Percentiles rank a stretch among this genome's conserved stretches.
phyloP scores from a whole-genome alignment of 2,329 filamentous ascomycete species.

The Oidium heveae region DNA sequence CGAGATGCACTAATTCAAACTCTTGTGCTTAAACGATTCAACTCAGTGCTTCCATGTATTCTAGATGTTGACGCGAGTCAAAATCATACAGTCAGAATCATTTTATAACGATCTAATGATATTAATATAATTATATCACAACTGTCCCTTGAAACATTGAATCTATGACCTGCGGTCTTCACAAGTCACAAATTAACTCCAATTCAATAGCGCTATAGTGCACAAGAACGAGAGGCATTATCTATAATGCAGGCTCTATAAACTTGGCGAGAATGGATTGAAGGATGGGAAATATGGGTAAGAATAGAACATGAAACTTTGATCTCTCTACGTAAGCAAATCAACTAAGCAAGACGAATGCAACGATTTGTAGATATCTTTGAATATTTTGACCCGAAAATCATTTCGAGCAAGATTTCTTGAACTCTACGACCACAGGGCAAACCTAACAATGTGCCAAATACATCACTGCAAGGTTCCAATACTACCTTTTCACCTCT shows the following conservation, averaged over 20 bases:
- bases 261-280: neutral
- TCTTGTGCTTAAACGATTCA: neutral
- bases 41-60: neutral
- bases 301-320: constrained; percentile 1
- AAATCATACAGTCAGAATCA: neutral
- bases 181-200: neutral
- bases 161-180: neutral
- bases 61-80: neutral
- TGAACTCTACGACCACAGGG: too few relatives aligned
- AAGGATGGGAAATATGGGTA: neutral
- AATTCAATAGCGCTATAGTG: neutral
- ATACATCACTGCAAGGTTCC: too few relatives aligned
- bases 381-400: neutral
- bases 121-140: neutral
- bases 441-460: too few relatives aligned
- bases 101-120: neutral
- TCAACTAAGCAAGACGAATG: neutral
- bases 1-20: neutral
- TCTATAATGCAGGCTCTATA: neutral
- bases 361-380: neutral
- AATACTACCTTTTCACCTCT: too few relatives aligned
- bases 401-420: too few relatives aligned
- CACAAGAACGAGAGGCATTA: neutral
- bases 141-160: neutral
- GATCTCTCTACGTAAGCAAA: neutral